Conservation (phyloP, 2,329 filamentous ascomycete species). For the Cyphellophora attinorum region DNA sequence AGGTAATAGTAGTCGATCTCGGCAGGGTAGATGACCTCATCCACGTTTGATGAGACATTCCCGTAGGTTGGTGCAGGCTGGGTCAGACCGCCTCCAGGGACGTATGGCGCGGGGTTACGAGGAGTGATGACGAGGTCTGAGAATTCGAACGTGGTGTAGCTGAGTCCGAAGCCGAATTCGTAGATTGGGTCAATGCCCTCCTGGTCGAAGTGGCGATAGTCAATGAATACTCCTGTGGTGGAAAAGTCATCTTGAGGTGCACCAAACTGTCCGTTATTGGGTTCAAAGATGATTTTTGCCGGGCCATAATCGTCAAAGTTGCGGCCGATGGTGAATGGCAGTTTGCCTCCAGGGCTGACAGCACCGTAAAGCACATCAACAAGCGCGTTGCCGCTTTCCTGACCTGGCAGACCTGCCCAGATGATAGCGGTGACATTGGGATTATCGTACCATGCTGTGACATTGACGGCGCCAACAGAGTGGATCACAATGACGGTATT, state of each 20-base stretch:
- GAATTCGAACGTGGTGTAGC: constrained; percentile 54
- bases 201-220: constrained; percentile 45
- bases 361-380: constrained; percentile 64
- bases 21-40: constrained; percentile 47
- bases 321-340: constrained; percentile 51
- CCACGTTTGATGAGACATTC: constrained; percentile 34
- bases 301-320: constrained; percentile 45
- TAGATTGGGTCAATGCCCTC: constrained; percentile 47
- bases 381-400: constrained; percentile 66
- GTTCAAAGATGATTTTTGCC: constrained; percentile 46
- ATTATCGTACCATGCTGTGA: constrained; percentile 52
- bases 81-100: constrained; percentile 37
- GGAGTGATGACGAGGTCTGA: constrained; percentile 44
- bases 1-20: constrained; percentile 36
- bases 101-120: constrained; percentile 39
- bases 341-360: constrained; percentile 53
- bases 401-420: constrained; percentile 65
- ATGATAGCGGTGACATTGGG: constrained; percentile 66
- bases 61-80: constrained; percentile 45
- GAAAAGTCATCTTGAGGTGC: constrained; percentile 50
- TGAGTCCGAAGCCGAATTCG: constrained; percentile 54
- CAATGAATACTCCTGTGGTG: constrained; percentile 52
- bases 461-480: constrained; percentile 67
- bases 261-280: constrained; percentile 43
- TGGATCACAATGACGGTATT: constrained; percentile 93